phyloP scores from a whole-genome alignment of 352 stramenopile species.

The Globisporangium barbulae region DNA sequence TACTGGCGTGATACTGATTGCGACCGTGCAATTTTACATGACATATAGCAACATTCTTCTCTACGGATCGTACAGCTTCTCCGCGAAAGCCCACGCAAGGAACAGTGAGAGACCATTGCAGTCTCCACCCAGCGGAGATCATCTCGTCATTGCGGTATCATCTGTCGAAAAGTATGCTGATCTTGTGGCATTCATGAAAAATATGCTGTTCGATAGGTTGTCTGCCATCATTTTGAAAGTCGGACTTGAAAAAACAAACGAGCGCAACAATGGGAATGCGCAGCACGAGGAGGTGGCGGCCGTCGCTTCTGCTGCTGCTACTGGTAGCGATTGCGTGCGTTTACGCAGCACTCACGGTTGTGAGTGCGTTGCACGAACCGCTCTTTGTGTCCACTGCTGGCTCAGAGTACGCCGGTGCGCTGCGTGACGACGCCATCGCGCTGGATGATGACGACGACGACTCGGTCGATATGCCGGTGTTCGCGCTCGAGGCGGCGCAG shows the following conservation, averaged over 20 bases:
- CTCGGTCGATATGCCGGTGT: neutral
- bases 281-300: neutral
- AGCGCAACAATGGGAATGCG: neutral
- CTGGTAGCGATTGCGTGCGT: neutral
- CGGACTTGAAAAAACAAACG: neutral
- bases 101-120: constrained; percentile 1
- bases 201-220: too few relatives aligned
- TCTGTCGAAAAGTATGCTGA: too few relatives aligned
- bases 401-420: neutral
- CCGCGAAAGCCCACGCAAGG: too few relatives aligned
- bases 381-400: neutral
- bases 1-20: too few relatives aligned
- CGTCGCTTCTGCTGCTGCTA: neutral
- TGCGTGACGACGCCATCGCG: neutral
- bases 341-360: neutral
- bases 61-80: too few relatives aligned
- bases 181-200: too few relatives aligned
- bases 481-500: constrained; percentile 14
- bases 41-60: too few relatives aligned
- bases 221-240: constrained; percentile 3
- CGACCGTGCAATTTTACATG: too few relatives aligned
- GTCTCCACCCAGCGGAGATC: too few relatives aligned
- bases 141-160: too few relatives aligned
- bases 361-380: neutral
- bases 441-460: neutral